Conservation (phyloP, 176 grass and related monocot species). For the Eleusine indica region DNA sequence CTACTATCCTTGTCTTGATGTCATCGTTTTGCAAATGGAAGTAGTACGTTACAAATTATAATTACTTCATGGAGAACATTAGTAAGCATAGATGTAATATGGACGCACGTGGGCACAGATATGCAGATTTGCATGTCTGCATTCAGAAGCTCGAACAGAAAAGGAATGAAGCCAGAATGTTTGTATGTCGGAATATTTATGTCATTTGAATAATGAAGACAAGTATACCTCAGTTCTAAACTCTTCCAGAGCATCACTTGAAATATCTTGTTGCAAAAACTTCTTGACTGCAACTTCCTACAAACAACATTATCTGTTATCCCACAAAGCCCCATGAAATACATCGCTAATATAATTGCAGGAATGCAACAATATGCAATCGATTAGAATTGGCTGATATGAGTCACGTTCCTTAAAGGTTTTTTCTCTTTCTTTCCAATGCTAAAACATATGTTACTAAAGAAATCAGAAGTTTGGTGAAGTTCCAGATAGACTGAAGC, state of each 20-base stretch:
- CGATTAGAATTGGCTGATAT: background rate
- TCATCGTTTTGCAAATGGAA: background rate
- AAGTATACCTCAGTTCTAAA: slow-evolving; percentile 90
- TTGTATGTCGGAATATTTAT: slow-evolving; percentile 31
- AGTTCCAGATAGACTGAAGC: slow-evolving; percentile 41
- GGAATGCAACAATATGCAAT: background rate
- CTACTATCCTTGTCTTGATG: background rate
- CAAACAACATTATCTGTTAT: slow-evolving; percentile 43
- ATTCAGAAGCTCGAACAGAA: background rate
- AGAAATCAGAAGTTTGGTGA: slow-evolving; percentile 25
- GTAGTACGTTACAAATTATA: background rate
- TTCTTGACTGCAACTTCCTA: slow-evolving; percentile 99
- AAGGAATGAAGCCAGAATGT: slow-evolving; percentile 13
- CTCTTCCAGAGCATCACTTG: slow-evolving; percentile 95
- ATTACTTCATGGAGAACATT: background rate
- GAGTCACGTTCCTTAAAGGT: background rate
- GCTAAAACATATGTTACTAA: background rate
- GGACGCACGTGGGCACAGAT: background rate
- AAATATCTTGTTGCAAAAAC: slow-evolving; percentile 99
- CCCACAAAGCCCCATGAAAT: slow-evolving; percentile 11
- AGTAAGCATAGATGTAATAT: background rate
- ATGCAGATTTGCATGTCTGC: background rate
- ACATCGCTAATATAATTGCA: slow-evolving; percentile 19
- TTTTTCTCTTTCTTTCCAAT: background rate
- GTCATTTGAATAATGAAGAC: slow-evolving; percentile 16